Evolutionary conservation across 805 yeast species (phyloP), one percentile per base, ranked within the genome.

Genomic region (Starmerella sirachaensis): DNA sequence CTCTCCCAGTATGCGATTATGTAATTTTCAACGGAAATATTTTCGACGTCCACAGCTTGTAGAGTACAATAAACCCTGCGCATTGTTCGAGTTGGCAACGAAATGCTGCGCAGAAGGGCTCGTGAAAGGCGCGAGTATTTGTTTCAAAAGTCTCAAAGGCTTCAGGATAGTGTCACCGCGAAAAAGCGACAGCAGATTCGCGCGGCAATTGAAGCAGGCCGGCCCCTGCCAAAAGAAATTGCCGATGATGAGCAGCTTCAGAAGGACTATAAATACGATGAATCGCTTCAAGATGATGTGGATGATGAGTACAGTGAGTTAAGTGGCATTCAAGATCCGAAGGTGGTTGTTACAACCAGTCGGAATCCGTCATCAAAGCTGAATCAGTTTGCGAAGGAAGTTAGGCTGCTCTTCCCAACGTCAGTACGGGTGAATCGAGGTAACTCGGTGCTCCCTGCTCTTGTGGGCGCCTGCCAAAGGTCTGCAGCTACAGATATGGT

Each of bases 91-190:
- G n/a, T n/a, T n/a, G n/a, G n/a, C n/a, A n/a, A n/a, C n/a, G 6
- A 16, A 27, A 55, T 56, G 95, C 61, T 84, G 40, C 74, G 98
- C 61, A 74, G 84, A 65, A 94, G 88, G 55, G 96, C 97, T 6
- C 76, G 98, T 63, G 96, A 91, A 59, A 73, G 98, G 64, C 74
- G 93, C 59, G 97, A 91, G 55, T 91, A 86, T 53, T 66, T 91
- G 19, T 91, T 82, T 64, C 71, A 84, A 35, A 85, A 86, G 57
- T 82, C 95, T 0, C 74, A 82, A 35, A 91, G 84, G 56, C 69
- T 88, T 24, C 94, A 91, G 57, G 97, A 91, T 48, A 79, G 94
- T 9, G 73, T 79, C 17, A 67, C 80, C 30, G 78, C 79, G 14
- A 88, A 82, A 53, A 88, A 88, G 58, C 69, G 97, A 49, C 93